Base-by-base conservation (phyloP, 2,329 filamentous ascomycete genomes). In the Aaosphaeria pasadenensis region DNA sequence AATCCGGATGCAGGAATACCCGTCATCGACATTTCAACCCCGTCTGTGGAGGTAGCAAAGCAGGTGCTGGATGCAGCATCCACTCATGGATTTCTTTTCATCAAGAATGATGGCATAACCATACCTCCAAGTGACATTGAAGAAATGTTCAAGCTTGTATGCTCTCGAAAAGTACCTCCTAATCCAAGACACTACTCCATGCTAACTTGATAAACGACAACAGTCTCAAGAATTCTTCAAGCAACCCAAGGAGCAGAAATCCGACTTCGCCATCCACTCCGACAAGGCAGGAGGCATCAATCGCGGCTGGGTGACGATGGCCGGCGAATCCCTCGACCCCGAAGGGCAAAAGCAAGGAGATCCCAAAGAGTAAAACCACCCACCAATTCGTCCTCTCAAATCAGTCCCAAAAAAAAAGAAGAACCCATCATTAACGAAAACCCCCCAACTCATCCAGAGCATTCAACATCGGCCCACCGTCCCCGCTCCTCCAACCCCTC, bases 401-500 rank as follows among this genome's bases (percentile, higher is more conserved):
- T 7, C 36, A 44, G 5, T 1, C 17, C 29, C 13, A 7, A 13
- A 31, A 30, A 24, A 11, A 13, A 31, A 30, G 11, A 11, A 24
- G 17, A 24, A 24, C 38, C 17, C 35, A 30, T 11, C 17, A 39
- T 17, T n/a, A 7, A 7, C 7, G 39, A 40, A 9, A 40, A 2
- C 24, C 17, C 7, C 24, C 17, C 9, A 40, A 11, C 9, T 36
- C n/a, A 9, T 64, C 49, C 56, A 94, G 91, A 75, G 90, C 87
- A 35, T 92, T 97, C 78, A 99, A 97, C 74, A 87, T 97, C 63
- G 89, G 87, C 55, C 83, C 89, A 58, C 95, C 94, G 65, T 65
- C 76, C 48, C 59, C 58, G 2, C 58, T 83, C 53, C 79, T 83
- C 57, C 92, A 97, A 67, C 86, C 87, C 6, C 76, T 97, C 1